Evolutionary conservation across 2,329 filamentous ascomycete species (phyloP).

Genomic region (Penicillium decumbens): DNA sequence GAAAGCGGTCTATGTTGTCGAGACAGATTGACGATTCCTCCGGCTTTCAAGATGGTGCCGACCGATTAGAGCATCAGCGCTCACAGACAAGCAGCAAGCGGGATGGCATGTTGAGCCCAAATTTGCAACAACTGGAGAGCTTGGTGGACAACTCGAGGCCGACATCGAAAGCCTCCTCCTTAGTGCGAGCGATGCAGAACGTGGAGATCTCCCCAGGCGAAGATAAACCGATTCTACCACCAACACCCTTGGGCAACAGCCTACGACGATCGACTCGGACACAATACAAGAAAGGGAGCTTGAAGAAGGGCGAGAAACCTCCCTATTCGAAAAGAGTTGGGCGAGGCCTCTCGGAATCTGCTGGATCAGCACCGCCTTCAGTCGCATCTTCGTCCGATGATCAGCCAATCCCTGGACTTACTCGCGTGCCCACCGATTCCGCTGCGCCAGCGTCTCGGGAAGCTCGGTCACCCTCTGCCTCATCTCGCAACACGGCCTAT

Average conservation of each 20-base stretch:
- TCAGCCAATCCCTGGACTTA: conserved; percentile 30
- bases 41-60: conserved; percentile 77
- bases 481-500: conserved; percentile 21
- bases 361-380: conserved; percentile 47
- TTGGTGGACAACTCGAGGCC: conserved; percentile 74
- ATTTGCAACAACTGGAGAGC: conserved; percentile 66
- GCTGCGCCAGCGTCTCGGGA: conserved; percentile 32
- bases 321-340: conserved; percentile 70
- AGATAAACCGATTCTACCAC: conserved; percentile 81
- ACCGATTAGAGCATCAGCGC: conserved; percentile 68
- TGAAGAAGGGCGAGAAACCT: conserved; percentile 70
- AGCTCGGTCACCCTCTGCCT: conserved; percentile 44
- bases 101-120: conserved; percentile 55
- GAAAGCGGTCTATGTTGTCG: conserved; percentile 95
- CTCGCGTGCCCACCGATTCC: conserved; percentile 37
- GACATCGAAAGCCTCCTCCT: conserved; percentile 60
- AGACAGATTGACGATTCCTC: conserved; percentile 76
- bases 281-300: conserved; percentile 81
- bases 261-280: conserved; percentile 87
- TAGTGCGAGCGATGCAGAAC: conserved; percentile 40
- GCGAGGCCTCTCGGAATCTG: conserved; percentile 56
- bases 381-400: conserved; percentile 32
- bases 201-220: conserved; percentile 50
- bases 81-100: conserved; percentile 52
- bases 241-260: conserved; percentile 67